phyloP scores from a whole-genome alignment of 345 rosid species.

The Excoecaria cochinchinensis region DNA sequence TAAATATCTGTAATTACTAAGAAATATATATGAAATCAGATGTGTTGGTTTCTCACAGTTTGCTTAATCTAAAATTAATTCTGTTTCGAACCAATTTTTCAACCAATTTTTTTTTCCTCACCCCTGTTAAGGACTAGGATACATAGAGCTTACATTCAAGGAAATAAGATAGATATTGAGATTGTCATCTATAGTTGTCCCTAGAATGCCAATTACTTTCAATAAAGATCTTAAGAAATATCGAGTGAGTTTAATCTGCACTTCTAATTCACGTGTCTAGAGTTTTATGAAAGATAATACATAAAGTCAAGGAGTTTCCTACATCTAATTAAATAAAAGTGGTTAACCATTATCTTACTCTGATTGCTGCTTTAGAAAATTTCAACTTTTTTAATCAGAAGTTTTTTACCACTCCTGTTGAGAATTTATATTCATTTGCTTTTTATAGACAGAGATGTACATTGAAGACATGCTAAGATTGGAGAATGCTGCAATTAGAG shows the following conservation, averaged over 20 bases:
- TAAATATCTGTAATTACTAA: too few species aligned
- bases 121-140: too few species aligned
- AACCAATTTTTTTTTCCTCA: too few species aligned
- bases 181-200: slow-evolving; percentile 51
- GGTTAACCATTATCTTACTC: background rate
- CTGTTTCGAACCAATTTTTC: too few species aligned
- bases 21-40: too few species aligned
- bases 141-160: too few species aligned
- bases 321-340: background rate
- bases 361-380: background rate
- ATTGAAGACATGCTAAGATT: slow-evolving; percentile 79
- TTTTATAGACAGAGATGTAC: slow-evolving; percentile 32
- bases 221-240: slow-evolving; percentile 32
- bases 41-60: too few species aligned
- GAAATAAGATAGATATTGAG: too few species aligned
- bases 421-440: background rate
- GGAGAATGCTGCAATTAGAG: slow-evolving; percentile 68
- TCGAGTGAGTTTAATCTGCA: slow-evolving; percentile 39
- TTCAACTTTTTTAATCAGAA: background rate
- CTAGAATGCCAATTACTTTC: slow-evolving; percentile 52
- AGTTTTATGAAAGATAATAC: background rate
- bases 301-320: too few species aligned
- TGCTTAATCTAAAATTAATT: too few species aligned
- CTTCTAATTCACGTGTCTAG: background rate
- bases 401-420: background rate